Evolutionary conservation across 2,329 filamentous ascomycete species (phyloP).

Genomic region (Botrytis squamosa): DNA sequence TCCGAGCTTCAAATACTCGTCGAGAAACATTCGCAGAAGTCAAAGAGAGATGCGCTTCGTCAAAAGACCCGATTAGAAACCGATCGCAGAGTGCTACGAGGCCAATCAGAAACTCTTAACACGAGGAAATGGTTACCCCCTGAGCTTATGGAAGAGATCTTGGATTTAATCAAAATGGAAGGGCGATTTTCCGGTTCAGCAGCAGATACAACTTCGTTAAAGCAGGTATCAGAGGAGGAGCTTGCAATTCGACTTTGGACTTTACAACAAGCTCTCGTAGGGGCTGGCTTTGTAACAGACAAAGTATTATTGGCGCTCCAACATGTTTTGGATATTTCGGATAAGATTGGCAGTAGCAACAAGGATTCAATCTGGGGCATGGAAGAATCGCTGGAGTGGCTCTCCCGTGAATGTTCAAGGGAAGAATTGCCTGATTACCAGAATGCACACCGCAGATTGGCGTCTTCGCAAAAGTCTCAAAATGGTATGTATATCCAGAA

Average conservation of each 20-base stretch:
- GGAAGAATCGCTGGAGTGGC: constrained; percentile 85
- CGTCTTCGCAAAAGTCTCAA: constrained; percentile 33
- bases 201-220: constrained; percentile 41
- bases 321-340: constrained; percentile 65
- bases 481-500: constrained; percentile 32
- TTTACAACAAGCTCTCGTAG: constrained; percentile 68
- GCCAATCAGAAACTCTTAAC: constrained; percentile 72
- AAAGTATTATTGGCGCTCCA: constrained; percentile 64
- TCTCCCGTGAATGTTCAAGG: constrained; percentile 71
- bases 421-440: constrained; percentile 74
- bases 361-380: constrained; percentile 79
- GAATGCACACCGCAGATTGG: constrained; percentile 40
- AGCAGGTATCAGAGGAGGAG: constrained; percentile 71
- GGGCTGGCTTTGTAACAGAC: constrained; percentile 64
- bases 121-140: constrained; percentile 76
- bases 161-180: constrained; percentile 70
- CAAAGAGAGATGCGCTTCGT: constrained; percentile 73
- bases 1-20: constrained; percentile 86
- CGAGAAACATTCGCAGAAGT: constrained; percentile 78
- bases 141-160: constrained; percentile 74
- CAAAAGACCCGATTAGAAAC: constrained; percentile 78
- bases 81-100: constrained; percentile 76
- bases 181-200: constrained; percentile 50
- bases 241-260: constrained; percentile 80
- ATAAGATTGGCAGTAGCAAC: constrained; percentile 54